These are phyloP conservation scores for Limnomonas spitsbergensis DNA, from an alignment of 139 green algal species.

Conservation along the genomic window DNA sequence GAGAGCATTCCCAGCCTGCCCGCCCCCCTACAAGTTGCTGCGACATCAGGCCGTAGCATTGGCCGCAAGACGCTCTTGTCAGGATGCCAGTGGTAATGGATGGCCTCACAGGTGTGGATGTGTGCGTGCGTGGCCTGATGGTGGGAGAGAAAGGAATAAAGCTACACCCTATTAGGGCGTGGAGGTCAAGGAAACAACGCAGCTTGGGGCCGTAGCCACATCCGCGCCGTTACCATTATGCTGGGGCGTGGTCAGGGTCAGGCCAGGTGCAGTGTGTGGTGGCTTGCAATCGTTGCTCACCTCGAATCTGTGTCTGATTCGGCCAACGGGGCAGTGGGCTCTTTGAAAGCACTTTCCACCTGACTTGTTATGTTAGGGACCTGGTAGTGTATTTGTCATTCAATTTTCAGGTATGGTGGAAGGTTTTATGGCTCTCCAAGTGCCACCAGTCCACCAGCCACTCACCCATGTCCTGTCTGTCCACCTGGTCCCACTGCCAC, in stretches of 20 bases:
- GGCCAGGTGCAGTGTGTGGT: not conserved
- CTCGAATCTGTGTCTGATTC: too few relatives aligned
- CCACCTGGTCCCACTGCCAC: not conserved
- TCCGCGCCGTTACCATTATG: not conserved
- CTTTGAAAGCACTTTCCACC: too few relatives aligned
- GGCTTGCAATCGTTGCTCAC: not conserved
- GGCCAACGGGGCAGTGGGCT: too few relatives aligned
- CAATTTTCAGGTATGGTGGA: not conserved
- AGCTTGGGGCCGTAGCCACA: too few relatives aligned
- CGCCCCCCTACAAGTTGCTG: not conserved
- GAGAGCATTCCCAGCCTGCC: not conserved
- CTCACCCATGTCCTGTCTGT: not conserved
- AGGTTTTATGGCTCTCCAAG: not conserved
- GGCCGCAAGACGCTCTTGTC: conserved; percentile 6
- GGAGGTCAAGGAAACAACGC: too few relatives aligned
- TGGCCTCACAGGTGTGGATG: not conserved
- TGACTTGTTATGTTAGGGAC: too few relatives aligned
- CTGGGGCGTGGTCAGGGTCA: not conserved
- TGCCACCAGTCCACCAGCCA: not conserved
- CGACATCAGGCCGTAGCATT: not conserved
- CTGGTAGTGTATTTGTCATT: too few relatives aligned
- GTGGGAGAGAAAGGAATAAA: not conserved
- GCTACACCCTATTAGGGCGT: too few relatives aligned
- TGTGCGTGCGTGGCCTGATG: not conserved
- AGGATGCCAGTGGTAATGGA: not conserved